phyloP scores from a whole-genome alignment of 257 asterid genomes.

The Plantago major region DNA sequence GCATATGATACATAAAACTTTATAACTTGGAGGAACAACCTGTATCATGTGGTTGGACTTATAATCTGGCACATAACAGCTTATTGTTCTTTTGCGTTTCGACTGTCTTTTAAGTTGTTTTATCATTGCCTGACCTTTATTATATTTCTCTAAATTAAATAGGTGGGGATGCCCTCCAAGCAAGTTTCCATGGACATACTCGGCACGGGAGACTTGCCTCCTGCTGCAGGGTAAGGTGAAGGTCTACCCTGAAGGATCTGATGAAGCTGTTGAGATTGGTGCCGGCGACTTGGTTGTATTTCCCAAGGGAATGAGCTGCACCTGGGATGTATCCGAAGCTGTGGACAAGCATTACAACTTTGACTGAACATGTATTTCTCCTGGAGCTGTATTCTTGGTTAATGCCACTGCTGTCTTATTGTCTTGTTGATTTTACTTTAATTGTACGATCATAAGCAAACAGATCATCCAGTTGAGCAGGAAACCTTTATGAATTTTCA shows the following conservation, averaged over 20 bases:
- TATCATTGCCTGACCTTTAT: too few species aligned
- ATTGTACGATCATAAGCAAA: neutral
- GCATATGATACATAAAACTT: too few species aligned
- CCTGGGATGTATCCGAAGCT: slow-evolving; percentile 64
- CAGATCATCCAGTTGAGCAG: too few species aligned
- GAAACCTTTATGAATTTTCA: too few species aligned
- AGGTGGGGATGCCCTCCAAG: slow-evolving; percentile 83
- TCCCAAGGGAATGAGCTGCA: slow-evolving; percentile 74
- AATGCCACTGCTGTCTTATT: neutral
- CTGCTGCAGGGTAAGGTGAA: slow-evolving; percentile 61
- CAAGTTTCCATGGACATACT: slow-evolving; percentile 70
- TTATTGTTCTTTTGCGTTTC: too few species aligned
- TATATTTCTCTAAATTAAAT: slow-evolving; percentile 4
- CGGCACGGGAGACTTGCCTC: slow-evolving; percentile 54
- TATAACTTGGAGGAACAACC: too few species aligned
- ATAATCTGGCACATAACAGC: too few species aligned
- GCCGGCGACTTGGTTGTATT: slow-evolving; percentile 66
- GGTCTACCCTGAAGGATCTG: slow-evolving; percentile 54
- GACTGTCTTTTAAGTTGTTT: too few species aligned
- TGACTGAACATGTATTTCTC: slow-evolving; percentile 26
- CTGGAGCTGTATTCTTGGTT: neutral
- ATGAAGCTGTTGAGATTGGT: slow-evolving; percentile 49
- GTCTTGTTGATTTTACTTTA: neutral
- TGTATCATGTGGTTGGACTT: too few species aligned
- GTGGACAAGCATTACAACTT: slow-evolving; percentile 66